Base-by-base conservation (phyloP, 805 yeast species). In the Pichia cephalocereana region DNA sequence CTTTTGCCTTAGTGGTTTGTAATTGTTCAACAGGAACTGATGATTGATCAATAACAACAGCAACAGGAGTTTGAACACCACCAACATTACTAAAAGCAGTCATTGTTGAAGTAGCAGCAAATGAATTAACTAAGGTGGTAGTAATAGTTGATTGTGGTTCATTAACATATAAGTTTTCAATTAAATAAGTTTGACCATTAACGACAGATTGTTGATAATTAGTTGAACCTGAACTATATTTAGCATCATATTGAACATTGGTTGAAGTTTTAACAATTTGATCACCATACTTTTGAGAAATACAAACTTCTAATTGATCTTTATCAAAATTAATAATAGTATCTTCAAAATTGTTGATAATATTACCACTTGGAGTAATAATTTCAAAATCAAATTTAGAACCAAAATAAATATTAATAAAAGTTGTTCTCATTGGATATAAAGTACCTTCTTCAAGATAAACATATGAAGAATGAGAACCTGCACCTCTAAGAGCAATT, bases 401-500 rank as follows among this genome's bases (percentile, higher is more conserved):
- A 43, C 43, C 46, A 8, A 51, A 30, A 11, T 18, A 26, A 26
- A 41, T 36, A 30, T 57, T 54, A 10, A 49, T 37, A 30, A 46
- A 57, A 17, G 50, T 42, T 4, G 34, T 14, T 49, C 50, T 53
- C 46, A 53, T 46, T 39, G 55, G 55, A 40, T 53, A 53, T 8
- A 48, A 38, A 31, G 26, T 31, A 46, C 43, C 50, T 19, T 30
- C 38, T 38, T 44, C 41, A 17, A 53, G 36, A 34, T 53, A 40
- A 27, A 44, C 43, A 37, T 39, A 31, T 6, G 54, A 41, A 14
- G 54, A 38, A 14, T 19, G 19, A 12, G 46, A 36, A 19, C 36
- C 37, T 8, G 31, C n/a, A 18, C 27, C 19, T 17, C 45, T 38
- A 18, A 44, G 11, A 17, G 39, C 47, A 31, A 53, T 15, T 2